These are phyloP conservation scores for Physcomitrium patens DNA, from an alignment of 225 moss, liverwort and hornwort species.

Conservation along the genomic window DNA sequence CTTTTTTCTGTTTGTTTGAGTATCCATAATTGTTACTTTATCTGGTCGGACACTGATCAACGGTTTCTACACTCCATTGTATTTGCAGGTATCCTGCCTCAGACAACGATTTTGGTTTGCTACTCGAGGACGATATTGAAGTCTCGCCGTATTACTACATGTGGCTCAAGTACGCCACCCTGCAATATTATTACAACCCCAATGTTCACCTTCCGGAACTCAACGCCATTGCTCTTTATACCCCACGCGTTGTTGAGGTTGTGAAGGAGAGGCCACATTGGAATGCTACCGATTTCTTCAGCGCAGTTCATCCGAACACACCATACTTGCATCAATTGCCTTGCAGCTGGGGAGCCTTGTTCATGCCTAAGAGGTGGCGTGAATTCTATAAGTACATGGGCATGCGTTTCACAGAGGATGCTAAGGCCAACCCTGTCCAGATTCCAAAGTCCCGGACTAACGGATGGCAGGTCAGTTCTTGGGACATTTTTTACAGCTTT, in stretches of 20 bases:
- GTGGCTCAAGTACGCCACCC: slow-evolving; percentile 63
- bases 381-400: slow-evolving; percentile 99
- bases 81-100: slow-evolving; percentile 54
- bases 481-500: background rate
- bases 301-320: slow-evolving; percentile 63
- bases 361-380: slow-evolving; percentile 88
- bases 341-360: slow-evolving; percentile 95
- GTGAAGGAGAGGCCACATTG: slow-evolving; percentile 90
- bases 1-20: too few species aligned
- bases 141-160: slow-evolving; percentile 61
- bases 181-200: slow-evolving; percentile 57
- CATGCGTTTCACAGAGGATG: slow-evolving; percentile 84
- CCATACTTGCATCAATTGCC: slow-evolving; percentile 93
- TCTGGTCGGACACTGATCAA: background rate
- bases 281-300: slow-evolving; percentile 88
- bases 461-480: slow-evolving; percentile 73
- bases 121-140: slow-evolving; percentile 65
- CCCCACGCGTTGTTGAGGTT: slow-evolving; percentile 87
- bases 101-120: slow-evolving; percentile 57
- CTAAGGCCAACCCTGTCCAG: slow-evolving; percentile 83
- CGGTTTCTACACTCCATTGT: background rate
- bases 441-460: slow-evolving; percentile 94
- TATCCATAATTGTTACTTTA: too few species aligned
- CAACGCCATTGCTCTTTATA: slow-evolving; percentile 80
- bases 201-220: slow-evolving; percentile 51